Percentiles rank a stretch among this genome's conserved stretches.
Evolutionary conservation across 768 basidiomycete species (phyloP).

Genomic region (Sarcodon aspratus): DNA sequence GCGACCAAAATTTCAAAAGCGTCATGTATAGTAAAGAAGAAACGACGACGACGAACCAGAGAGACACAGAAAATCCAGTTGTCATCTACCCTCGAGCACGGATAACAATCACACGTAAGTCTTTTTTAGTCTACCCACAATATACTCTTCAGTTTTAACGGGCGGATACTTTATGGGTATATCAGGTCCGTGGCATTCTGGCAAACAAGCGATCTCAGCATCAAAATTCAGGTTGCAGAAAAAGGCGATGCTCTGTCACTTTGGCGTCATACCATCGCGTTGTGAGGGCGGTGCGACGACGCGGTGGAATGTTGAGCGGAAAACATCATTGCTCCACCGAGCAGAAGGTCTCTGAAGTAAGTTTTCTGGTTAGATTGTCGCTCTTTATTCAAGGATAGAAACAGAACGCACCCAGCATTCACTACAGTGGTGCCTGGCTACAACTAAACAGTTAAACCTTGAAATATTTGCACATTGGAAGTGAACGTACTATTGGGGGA

Average conservation of each 20-base stretch:
- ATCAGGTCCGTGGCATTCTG: constrained; percentile 9
- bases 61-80: too few species aligned
- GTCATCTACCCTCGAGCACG: too few species aligned
- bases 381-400: too few species aligned
- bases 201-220: constrained; percentile 16
- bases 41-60: too few species aligned
- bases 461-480: neutral
- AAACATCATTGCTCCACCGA: constrained; percentile 56
- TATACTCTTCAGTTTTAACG: constrained; percentile 65
- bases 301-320: constrained; percentile 16
- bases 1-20: too few species aligned
- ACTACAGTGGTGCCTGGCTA: constrained; percentile 21
- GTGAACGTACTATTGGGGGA: constrained; percentile 52
- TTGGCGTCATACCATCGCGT: constrained; percentile 10
- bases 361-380: too few species aligned
- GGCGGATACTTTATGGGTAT: constrained; percentile 51
- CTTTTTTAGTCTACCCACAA: constrained; percentile 54
- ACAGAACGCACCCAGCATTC: constrained; percentile 10
- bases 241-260: constrained; percentile 19
- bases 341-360: constrained; percentile 13
- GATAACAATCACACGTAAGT: constrained; percentile 29
- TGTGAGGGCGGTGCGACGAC: constrained; percentile 15
- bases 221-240: constrained; percentile 21
- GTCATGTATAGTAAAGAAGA: too few species aligned
- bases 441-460: neutral